Evolutionary conservation across 176 grass and related monocot species (phyloP).

Genomic region (Musa beccarii): DNA sequence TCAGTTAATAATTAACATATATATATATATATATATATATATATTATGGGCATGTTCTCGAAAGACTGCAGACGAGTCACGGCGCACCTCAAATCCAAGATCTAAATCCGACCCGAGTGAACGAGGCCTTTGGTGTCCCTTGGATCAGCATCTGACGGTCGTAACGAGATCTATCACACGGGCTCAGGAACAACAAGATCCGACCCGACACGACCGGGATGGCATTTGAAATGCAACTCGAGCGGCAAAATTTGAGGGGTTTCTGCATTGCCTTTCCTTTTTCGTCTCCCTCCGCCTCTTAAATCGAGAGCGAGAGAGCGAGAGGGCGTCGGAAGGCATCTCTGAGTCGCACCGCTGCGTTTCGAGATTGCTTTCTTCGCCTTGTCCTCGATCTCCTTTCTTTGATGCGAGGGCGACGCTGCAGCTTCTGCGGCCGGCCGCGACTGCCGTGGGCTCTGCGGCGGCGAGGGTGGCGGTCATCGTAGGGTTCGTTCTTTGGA

Average conservation of each 20-base stretch:
- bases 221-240: slow-evolving; percentile 13
- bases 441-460: neutral
- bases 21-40: no score
- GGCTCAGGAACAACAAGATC: neutral
- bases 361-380: neutral
- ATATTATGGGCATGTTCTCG: no score
- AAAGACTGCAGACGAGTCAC: no score
- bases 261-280: neutral
- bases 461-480: neutral
- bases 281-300: neutral
- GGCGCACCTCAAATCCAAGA: neutral
- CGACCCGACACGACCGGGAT: neutral
- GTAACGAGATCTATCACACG: neutral
- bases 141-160: neutral
- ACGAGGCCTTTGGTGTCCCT: neutral
- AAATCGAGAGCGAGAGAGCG: neutral
- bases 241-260: slow-evolving; percentile 3
- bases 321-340: neutral
- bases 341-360: neutral
- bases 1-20: no score
- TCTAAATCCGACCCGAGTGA: neutral
- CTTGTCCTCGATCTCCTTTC: neutral
- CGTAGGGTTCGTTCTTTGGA: neutral
- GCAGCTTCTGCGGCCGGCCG: neutral
- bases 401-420: neutral